Evolutionary conservation across 805 yeast species (phyloP).

Genomic region (Komagataella phaffii): DNA sequence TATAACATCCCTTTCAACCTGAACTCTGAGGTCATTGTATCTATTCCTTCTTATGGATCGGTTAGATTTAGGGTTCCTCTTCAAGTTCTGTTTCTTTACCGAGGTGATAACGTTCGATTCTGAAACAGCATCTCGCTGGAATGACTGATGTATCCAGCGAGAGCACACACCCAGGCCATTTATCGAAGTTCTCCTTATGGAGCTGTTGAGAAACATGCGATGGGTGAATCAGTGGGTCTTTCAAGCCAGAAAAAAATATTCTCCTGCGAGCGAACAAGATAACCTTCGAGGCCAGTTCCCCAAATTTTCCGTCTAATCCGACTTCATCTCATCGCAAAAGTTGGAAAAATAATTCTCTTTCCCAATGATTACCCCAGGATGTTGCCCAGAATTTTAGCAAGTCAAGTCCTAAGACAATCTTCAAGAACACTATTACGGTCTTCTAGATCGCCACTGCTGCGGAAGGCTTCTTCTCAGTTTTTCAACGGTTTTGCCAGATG

Average conservation of each 20-base stretch:
- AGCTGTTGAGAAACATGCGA: background rate
- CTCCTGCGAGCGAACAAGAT: background rate
- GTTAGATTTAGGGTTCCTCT: background rate
- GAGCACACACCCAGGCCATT: background rate
- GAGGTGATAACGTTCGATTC: background rate
- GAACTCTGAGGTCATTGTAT: background rate
- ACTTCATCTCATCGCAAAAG: background rate
- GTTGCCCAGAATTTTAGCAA: background rate
- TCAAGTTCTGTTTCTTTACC: too few relatives aligned
- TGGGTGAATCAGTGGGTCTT: background rate
- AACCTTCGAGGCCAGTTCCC: background rate
- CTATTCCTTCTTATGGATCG: background rate
- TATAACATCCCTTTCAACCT: background rate
- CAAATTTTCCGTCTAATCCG: background rate
- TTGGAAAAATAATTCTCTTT: background rate
- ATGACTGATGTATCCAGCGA: background rate
- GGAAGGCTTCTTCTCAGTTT: background rate
- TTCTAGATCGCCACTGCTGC: background rate
- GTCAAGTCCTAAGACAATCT: background rate
- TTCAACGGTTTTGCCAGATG: background rate
- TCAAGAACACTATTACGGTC: background rate
- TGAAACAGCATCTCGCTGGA: background rate
- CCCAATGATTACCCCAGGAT: background rate
- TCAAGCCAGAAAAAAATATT: background rate
- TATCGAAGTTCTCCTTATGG: background rate